phyloP scores from a whole-genome alignment of 208 protist genomes.

The Trypanosoma cruzi region DNA sequence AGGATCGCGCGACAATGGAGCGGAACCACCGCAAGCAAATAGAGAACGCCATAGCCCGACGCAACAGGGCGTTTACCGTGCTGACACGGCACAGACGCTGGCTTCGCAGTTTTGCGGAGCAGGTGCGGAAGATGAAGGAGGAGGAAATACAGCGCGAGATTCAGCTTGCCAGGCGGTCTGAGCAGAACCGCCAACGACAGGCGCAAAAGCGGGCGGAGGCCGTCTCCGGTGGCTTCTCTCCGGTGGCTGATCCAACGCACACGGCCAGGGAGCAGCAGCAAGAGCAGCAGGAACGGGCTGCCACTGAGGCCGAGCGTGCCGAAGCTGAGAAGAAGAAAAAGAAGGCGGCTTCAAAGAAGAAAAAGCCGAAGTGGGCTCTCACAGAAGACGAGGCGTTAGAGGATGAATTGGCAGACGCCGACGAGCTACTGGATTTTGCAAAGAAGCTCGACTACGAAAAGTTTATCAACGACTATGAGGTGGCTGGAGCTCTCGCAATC shows the following conservation, averaged over 20 bases:
- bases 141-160: constrained; percentile 68
- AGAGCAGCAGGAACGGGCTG: not conserved
- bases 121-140: constrained; percentile 84
- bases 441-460: constrained; percentile 88
- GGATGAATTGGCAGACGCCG: constrained; percentile 63
- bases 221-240: constrained; percentile 13
- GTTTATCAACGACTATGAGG: constrained; percentile 90
- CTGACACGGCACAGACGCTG: constrained; percentile 81
- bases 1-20: constrained; percentile 47
- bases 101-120: constrained; percentile 79
- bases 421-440: constrained; percentile 87
- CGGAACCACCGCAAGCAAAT: constrained; percentile 41
- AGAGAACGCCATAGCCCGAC: constrained; percentile 55
- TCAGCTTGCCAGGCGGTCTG: constrained; percentile 55
- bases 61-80: constrained; percentile 48
- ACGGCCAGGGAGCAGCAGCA: not conserved
- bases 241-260: constrained; percentile 5
- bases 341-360: constrained; percentile 20
- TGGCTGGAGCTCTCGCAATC: constrained; percentile 83
- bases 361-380: constrained; percentile 92
- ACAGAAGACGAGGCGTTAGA: constrained; percentile 92
- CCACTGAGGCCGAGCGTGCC: not conserved
- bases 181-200: constrained; percentile 39
- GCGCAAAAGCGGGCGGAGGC: constrained; percentile 25
- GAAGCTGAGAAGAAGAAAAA: constrained; percentile 26